Base-by-base conservation (phyloP, 208 protist species). In the Porcisia hertigi region DNA sequence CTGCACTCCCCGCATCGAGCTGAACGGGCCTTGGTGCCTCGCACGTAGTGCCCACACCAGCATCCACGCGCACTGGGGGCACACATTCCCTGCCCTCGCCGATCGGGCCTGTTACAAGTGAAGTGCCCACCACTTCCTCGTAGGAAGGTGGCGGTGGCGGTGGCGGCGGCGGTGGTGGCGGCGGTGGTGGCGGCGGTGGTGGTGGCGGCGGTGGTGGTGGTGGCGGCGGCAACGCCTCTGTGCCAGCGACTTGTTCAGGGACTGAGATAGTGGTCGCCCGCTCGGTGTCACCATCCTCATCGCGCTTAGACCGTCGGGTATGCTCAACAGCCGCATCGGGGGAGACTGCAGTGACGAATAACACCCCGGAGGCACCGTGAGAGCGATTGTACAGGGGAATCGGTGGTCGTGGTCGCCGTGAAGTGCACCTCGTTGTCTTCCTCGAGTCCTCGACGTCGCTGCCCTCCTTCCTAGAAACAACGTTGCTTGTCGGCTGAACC, bases 81-180 rank as follows among this genome's bases (percentile, higher is more conserved):
- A 53, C 53, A 23, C 49, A n/a, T 16, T 6, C 1, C 49, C 45
- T n/a, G 11, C 30, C 70, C 36, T 20, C 2, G 49, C 63, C 11
- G 5, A 4, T 70, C 14, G 11, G n/a, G 53, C 34, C 23, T 16
- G 12, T 71, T 23, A 18, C 23, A 52, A 20, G 62, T 36, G 20
- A 67, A 67, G 39, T 30, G 39, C 69, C 18, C 69, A 70, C 70
- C 49, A 63, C 76, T n/a, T 80, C 76, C n/a, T 67, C 76, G 25
- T 80, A 80, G 5, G 67, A 60, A 16, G 76, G 76, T 30, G 76
- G 76, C 14, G 65, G 65, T 41, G 47, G 47, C 65, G 18, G 11
- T 1, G 47, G 47, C 11, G 47, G 30, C 0, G 30, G 30, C 0
- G 30, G 30, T 30, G 30, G 30, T 0, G 30, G 30, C 30, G 30